Percentiles rank a stretch among this genome's conserved stretches.
phyloP scores from a whole-genome alignment of 768 basidiomycete genomes.

The Tulasnella sp. region DNA sequence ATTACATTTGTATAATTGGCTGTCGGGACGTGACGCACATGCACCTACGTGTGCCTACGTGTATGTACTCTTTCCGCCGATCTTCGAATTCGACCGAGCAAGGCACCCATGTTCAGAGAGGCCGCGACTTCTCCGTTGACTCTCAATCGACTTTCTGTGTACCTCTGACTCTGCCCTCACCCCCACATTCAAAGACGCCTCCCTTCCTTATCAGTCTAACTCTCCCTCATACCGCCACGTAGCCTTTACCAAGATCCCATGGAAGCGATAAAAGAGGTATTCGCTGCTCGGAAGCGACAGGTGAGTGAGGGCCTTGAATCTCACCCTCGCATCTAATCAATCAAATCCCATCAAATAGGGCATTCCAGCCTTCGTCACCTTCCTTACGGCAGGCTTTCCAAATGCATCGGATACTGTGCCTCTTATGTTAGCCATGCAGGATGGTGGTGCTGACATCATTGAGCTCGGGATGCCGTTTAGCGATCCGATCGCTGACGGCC shows the following conservation, averaged over 20 bases:
- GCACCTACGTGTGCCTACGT: no score
- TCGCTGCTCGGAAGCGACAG: slow-evolving; percentile 50
- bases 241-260: slow-evolving; percentile 13
- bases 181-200: no score
- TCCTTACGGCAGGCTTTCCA: slow-evolving; percentile 92
- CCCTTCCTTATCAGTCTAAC: no score
- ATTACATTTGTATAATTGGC: no score
- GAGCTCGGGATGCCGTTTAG: slow-evolving; percentile 94
- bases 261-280: slow-evolving; percentile 57
- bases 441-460: slow-evolving; percentile 87
- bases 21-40: no score
- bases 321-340: not conserved
- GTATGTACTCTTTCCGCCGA: not conserved
- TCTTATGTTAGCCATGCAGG: slow-evolving; percentile 82
- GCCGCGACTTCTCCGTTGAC: not conserved
- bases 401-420: slow-evolving; percentile 68
- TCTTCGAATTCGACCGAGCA: not conserved
- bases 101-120: not conserved
- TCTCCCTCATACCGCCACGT: no score
- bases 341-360: slow-evolving; percentile 32
- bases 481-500: slow-evolving; percentile 93
- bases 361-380: slow-evolving; percentile 61
- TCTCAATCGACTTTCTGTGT: not conserved
- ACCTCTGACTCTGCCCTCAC: not conserved
- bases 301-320: slow-evolving; percentile 26